Evolutionary conservation across 495 filamentous ascomycete genomes (phyloP), one percentile per base, ranked within the genome.

Genomic region (Articulospora tetracladia): DNA sequence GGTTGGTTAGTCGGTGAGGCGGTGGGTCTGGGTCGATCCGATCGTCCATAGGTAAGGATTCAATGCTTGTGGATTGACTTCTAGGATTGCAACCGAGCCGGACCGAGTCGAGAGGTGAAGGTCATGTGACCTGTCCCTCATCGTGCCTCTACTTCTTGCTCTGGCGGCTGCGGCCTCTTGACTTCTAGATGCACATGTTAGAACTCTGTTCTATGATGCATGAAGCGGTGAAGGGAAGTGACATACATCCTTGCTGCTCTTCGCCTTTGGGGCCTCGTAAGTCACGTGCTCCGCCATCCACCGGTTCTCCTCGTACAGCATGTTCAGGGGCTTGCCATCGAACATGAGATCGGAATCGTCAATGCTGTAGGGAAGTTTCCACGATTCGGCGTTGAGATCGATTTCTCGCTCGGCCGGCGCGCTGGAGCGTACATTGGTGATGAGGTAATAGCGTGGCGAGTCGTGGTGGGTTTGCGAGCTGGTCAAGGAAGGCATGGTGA

Each of bases 291-390:
- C 64, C 0, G 53, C 61, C 19, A 17, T 63, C 47, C 70, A 71
- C 12, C 76, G 66, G 49, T 81, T 79, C 66, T 82, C 79, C 66
- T 83, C 80, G 63, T 82, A 81, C 73, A 79, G 79, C 11, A 77
- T 65, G 67, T 79, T 79, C 39, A 83, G 55, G 24, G 79, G 74
- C 70, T 83, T 82, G 46, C 80, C 80, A 41, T 79, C 78, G 55
- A 82, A 83, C 73, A 74, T 83, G 27, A 83, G 67, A 62, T 83
- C 80, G 25, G 78, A 76, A 62, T 83, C 80, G 26, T 83, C 79
- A 66, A 83, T 83, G 50, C 75, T 74, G 47, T 77, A 81, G 7
- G 79, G 74, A 19, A 76, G 66, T 72, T 76, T 74, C 80, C 80
- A 83, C 15, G 55, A 57, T 27, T 61, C 47, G 10, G 53, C 47